Conservation (phyloP, 371 early-diverging fungal genomes). For the Mortierella polycephala region DNA sequence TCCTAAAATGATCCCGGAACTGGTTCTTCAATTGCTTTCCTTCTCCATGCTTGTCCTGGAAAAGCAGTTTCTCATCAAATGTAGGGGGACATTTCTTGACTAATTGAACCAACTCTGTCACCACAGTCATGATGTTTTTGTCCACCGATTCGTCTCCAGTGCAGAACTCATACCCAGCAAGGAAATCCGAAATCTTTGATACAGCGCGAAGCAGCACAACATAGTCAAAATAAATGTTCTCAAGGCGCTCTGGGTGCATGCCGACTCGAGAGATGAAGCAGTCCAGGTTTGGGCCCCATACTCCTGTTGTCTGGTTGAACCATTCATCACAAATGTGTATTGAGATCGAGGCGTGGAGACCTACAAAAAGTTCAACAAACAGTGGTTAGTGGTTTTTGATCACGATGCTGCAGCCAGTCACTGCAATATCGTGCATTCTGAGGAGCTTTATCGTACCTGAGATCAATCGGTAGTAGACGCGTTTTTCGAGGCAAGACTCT, state of each 20-base stretch:
- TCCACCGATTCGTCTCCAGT: slow-evolving; percentile 68
- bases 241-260: slow-evolving; percentile 88
- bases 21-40: slow-evolving; percentile 74
- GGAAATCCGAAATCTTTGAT: slow-evolving; percentile 82
- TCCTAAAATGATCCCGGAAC: slow-evolving; percentile 92
- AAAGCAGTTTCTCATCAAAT: slow-evolving; percentile 91
- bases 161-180: slow-evolving; percentile 77
- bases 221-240: slow-evolving; percentile 95
- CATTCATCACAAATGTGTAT: slow-evolving; percentile 96
- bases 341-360: slow-evolving; percentile 95
- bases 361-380: slow-evolving; percentile 8
- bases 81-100: slow-evolving; percentile 76
- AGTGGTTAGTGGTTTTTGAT: not conserved
- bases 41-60: slow-evolving; percentile 52
- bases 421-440: not conserved
- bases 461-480: slow-evolving; percentile 91
- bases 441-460: slow-evolving; percentile 72
- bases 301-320: slow-evolving; percentile 84
- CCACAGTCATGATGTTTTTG: slow-evolving; percentile 58
- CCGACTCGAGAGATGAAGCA: slow-evolving; percentile 93
- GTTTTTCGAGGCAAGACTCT: slow-evolving; percentile 84
- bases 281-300: slow-evolving; percentile 90
- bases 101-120: slow-evolving; percentile 67
- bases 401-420: too few species aligned
- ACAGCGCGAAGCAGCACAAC: slow-evolving; percentile 87